phyloP scores from a whole-genome alignment of 2,329 filamentous ascomycete species.

The Fusarium sp. region DNA sequence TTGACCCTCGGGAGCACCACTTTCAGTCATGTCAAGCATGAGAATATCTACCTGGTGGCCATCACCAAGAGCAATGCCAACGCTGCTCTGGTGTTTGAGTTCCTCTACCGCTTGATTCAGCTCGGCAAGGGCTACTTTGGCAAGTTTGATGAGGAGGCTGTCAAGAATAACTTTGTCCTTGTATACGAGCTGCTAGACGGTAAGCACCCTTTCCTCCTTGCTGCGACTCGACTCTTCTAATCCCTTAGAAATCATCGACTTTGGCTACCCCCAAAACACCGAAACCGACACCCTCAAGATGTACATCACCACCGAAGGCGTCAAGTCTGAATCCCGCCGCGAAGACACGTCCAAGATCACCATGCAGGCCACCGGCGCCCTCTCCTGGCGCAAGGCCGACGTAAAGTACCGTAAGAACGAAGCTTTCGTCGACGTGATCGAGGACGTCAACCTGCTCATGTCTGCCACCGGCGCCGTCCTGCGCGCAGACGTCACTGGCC shows the following conservation, averaged over 20 bases:
- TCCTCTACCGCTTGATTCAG: slow-evolving; percentile 90
- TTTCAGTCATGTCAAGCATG: slow-evolving; percentile 99
- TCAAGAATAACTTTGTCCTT: slow-evolving; percentile 99
- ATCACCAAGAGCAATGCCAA: slow-evolving; percentile 99
- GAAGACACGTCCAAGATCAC: slow-evolving; percentile 98
- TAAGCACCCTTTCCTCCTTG: slow-evolving; percentile 47
- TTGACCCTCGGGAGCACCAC: slow-evolving; percentile 97
- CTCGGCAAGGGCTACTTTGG: slow-evolving; percentile 97
- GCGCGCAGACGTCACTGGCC: slow-evolving; percentile 94
- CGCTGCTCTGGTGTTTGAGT: slow-evolving; percentile 97
- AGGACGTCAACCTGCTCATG: slow-evolving; percentile 98
- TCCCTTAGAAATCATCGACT: slow-evolving; percentile 89
- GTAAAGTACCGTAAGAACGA: slow-evolving; percentile 99
- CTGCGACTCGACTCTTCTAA: not conserved
- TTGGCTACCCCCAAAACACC: slow-evolving; percentile 98
- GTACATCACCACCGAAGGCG: slow-evolving; percentile 99
- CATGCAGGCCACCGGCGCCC: slow-evolving; percentile 97
- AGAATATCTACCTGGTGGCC: slow-evolving; percentile 98
- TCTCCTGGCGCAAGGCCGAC: slow-evolving; percentile 96
- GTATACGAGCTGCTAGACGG: slow-evolving; percentile 97
- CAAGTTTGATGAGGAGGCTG: slow-evolving; percentile 98
- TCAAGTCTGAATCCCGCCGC: slow-evolving; percentile 87
- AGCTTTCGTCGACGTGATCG: slow-evolving; percentile 98
- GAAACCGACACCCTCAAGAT: slow-evolving; percentile 99
- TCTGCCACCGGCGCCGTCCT: slow-evolving; percentile 96